Percentiles rank a stretch among this genome's conserved stretches.
Conservation (phyloP, 805 yeast genomes). For the Myxozyma neglecta region DNA sequence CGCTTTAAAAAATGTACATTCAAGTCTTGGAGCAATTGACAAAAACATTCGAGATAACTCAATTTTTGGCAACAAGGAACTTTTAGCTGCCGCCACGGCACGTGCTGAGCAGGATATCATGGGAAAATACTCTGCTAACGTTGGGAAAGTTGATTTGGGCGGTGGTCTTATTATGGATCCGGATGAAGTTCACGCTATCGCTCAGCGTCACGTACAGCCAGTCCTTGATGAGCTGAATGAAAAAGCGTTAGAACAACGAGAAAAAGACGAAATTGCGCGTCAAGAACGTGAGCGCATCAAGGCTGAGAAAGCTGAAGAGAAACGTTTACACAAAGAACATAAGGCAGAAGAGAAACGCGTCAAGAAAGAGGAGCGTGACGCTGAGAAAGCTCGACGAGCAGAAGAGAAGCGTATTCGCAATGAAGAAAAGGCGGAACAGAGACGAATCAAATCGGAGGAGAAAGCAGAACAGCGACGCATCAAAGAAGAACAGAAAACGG, state of each 20-base stretch:
- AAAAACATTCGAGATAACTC: conserved; percentile 46
- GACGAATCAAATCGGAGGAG: conserved; percentile 3
- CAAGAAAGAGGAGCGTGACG: conserved; percentile 16
- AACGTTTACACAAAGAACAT: conserved; percentile 14
- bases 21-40: conserved; percentile 45
- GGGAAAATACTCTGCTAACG: conserved; percentile 52
- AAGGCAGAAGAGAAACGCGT: conserved; percentile 22
- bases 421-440: conserved; percentile 17
- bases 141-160: conserved; percentile 71
- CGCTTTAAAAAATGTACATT: conserved; percentile 55
- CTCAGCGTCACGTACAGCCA: conserved; percentile 77
- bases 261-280: conserved; percentile 33
- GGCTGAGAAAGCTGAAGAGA: conserved; percentile 29
- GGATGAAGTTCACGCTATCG: conserved; percentile 75
- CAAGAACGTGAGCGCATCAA: conserved; percentile 29
- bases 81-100: conserved; percentile 71
- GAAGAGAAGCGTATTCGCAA: conserved; percentile 17
- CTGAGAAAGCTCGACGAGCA: conserved; percentile 5
- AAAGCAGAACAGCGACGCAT: conserved; percentile 2
- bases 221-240: conserved; percentile 70
- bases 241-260: conserved; percentile 70
- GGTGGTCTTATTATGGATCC: conserved; percentile 81
- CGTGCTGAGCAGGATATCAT: conserved; percentile 69
- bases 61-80: conserved; percentile 50
- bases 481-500: conserved; percentile 12